Conservation (phyloP, 805 yeast genomes). For the Yueomyces sinensis region DNA sequence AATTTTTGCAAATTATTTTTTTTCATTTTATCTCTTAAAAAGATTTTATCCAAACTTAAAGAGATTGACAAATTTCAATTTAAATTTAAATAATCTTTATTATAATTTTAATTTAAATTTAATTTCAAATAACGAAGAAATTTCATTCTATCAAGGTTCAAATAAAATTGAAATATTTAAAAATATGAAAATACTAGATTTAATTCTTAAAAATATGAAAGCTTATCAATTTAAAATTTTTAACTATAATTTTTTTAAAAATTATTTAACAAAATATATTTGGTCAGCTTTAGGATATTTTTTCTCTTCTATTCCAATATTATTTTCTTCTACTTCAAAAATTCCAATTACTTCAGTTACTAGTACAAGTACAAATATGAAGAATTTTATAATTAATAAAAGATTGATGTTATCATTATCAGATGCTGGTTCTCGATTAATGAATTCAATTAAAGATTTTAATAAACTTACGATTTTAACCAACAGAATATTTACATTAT, state of each 20-base stretch:
- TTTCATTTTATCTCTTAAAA: constrained; percentile 66
- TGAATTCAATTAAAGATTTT: constrained; percentile 88
- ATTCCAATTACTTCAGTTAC: constrained; percentile 26
- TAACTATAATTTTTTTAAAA: constrained; percentile 63
- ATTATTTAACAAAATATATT: constrained; percentile 74
- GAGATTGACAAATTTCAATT: constrained; percentile 53
- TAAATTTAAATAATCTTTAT: constrained; percentile 77
- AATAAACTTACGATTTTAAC: constrained; percentile 88
- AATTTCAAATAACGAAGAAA: constrained; percentile 84
- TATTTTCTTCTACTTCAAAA: constrained; percentile 26
- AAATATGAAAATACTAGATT: constrained; percentile 44
- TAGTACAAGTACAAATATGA: constrained; percentile 52
- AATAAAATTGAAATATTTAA: too few relatives aligned
- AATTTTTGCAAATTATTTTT: constrained; percentile 64
- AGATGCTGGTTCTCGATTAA: constrained; percentile 87
- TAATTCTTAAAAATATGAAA: constrained; percentile 42
- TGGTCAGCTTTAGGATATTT: constrained; percentile 96
- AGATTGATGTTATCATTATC: constrained; percentile 82
- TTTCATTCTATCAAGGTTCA: constrained; percentile 87
- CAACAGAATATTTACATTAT: constrained; percentile 64
- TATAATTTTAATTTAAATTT: constrained; percentile 76
- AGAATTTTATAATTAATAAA: constrained; percentile 81
- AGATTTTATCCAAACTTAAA: constrained; percentile 77
- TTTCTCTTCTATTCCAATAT: constrained; percentile 81
- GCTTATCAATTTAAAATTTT: constrained; percentile 51